Evolutionary conservation across 139 green algal genomes (phyloP).

Genomic region (Volvox reticuliferus): DNA sequence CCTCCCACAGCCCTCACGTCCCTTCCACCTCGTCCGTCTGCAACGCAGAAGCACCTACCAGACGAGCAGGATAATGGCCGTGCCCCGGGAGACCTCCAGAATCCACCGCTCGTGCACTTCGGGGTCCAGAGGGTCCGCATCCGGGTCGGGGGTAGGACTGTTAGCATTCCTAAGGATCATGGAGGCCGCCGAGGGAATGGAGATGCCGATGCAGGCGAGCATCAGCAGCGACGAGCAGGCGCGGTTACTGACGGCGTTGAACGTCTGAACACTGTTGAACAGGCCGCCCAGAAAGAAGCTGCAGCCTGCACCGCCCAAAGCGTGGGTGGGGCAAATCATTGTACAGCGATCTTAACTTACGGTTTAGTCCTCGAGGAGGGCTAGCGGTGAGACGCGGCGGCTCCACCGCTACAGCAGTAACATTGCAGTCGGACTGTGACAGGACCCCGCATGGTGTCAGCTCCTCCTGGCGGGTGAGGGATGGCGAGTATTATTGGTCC

Average conservation of each 20-base stretch:
- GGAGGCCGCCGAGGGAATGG: conserved; percentile 77
- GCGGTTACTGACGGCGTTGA: conserved; percentile 81
- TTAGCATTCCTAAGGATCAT: conserved; percentile 47
- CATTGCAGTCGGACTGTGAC: too few species aligned
- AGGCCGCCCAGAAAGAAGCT: conserved; percentile 89
- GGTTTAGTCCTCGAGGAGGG: too few species aligned
- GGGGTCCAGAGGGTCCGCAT: background rate
- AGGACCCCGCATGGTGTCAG: too few species aligned
- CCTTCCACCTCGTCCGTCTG: too few species aligned
- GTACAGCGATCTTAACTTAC: too few species aligned
- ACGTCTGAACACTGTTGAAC: conserved; percentile 80
- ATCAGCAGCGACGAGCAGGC: conserved; percentile 85
- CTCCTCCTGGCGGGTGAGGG: too few species aligned
- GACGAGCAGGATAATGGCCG: conserved; percentile 72
- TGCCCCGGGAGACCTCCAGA: conserved; percentile 68
- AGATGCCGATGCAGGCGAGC: conserved; percentile 82
- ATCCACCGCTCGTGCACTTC: conserved; percentile 37
- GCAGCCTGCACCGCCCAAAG: conserved; percentile 67
- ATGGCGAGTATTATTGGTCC: too few species aligned
- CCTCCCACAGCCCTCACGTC: too few species aligned
- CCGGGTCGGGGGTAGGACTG: too few species aligned
- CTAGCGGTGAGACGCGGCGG: too few species aligned
- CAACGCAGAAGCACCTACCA: conserved; percentile 54
- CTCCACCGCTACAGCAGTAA: too few species aligned
- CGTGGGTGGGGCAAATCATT: background rate